Conservation (phyloP, 148 eudicot species). For the Cornus controversa region DNA sequence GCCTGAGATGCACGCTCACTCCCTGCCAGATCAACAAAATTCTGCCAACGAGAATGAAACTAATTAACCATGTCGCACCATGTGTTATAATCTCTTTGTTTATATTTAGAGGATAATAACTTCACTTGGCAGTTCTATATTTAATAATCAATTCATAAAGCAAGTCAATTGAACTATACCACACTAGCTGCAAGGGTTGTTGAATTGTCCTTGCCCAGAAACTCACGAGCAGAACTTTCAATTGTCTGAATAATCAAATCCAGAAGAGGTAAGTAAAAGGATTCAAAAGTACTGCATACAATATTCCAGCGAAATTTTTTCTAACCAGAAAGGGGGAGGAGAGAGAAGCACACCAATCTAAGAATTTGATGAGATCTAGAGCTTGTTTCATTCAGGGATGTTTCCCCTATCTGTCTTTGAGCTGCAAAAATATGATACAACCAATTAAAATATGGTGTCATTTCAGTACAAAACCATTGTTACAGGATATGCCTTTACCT, state of each 20-base stretch:
- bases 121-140: neutral
- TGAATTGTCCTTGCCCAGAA: constrained; percentile 79
- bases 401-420: constrained; percentile 88
- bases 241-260: constrained; percentile 59
- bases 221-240: constrained; percentile 95
- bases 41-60: constrained; percentile 40
- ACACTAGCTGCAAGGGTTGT: constrained; percentile 92
- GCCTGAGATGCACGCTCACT: constrained; percentile 93
- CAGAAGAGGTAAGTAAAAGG: neutral
- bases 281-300: neutral
- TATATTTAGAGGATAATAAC: neutral
- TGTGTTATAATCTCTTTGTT: neutral
- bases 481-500: constrained; percentile 38
- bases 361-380: constrained; percentile 96
- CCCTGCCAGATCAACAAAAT: constrained; percentile 91
- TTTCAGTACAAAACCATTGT: neutral
- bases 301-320: neutral
- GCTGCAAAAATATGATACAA: constrained; percentile 39
- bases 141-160: neutral
- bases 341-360: constrained; percentile 52
- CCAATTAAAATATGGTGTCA: neutral
- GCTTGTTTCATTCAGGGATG: constrained; percentile 84
- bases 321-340: neutral
- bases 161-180: constrained; percentile 41
- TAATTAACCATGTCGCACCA: neutral